phyloP scores from a whole-genome alignment of 2,329 filamentous ascomycete species.

The Hypoxylon sp. region DNA sequence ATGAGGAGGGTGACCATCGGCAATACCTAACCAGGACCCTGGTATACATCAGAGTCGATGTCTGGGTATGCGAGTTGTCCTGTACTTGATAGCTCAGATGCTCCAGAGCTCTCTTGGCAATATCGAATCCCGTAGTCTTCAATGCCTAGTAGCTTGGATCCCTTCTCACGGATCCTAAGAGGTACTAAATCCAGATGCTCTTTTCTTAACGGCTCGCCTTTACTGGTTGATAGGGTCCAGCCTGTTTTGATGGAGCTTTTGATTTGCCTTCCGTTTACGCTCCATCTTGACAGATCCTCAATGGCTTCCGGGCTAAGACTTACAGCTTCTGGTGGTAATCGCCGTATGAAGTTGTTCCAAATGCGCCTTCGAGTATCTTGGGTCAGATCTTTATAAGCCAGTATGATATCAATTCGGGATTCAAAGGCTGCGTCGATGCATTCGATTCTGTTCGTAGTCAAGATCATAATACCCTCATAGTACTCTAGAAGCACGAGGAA shows the following conservation, averaged over 20 bases:
- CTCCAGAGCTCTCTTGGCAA: too few relatives aligned
- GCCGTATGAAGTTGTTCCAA: background rate
- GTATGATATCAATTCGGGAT: background rate
- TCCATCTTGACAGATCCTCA: background rate
- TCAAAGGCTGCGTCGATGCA: background rate
- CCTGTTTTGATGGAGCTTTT: conserved; percentile 1
- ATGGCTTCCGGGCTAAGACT: background rate
- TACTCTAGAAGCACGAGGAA: background rate
- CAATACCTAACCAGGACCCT: too few relatives aligned
- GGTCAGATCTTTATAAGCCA: background rate
- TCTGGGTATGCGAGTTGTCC: too few relatives aligned
- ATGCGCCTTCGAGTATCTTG: background rate
- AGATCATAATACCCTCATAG: background rate
- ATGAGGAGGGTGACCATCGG: too few relatives aligned
- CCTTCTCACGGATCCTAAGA: background rate
- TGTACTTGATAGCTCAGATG: too few relatives aligned
- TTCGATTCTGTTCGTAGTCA: background rate
- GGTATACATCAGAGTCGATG: too few relatives aligned
- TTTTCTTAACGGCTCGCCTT: background rate
- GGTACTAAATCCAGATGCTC: background rate
- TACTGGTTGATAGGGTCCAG: background rate
- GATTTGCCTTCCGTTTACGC: conserved; percentile 1
- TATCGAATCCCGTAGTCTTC: too few relatives aligned
- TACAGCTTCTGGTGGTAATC: background rate
- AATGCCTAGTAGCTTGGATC: background rate